These are phyloP conservation scores for Claviceps sp. DNA, from an alignment of 2,329 filamentous ascomycete genomes.

Conservation along the genomic window DNA sequence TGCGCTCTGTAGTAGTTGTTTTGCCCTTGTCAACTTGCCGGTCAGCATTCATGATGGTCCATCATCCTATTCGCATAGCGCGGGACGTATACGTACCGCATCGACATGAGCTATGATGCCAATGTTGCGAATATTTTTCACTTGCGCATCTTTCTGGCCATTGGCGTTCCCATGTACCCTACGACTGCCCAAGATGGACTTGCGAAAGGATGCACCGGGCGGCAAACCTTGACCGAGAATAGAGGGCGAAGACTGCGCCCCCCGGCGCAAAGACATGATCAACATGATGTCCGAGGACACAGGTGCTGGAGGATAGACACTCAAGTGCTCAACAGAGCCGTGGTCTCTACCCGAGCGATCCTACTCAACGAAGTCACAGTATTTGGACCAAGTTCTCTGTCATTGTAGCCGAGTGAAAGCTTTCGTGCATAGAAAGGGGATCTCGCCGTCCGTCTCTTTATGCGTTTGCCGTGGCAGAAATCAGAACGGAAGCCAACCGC, in stretches of 20 bases:
- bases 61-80: background rate
- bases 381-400: background rate
- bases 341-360: background rate
- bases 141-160: conserved; percentile 13
- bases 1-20: conserved; percentile 96
- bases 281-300: conserved; percentile 7
- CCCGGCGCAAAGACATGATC: conserved; percentile 6
- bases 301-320: background rate
- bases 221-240: background rate
- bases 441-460: too few species aligned
- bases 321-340: background rate
- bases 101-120: conserved; percentile 98
- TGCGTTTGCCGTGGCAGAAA: background rate
- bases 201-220: background rate
- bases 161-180: conserved; percentile 5
- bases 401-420: background rate
- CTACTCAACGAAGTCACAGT: background rate
- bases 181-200: background rate
- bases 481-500: too few species aligned
- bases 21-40: conserved; percentile 46
- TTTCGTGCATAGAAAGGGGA: background rate
- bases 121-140: conserved; percentile 68
- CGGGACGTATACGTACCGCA: conserved; percentile 40
- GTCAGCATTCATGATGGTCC: conserved; percentile 2
- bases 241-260: background rate